These are phyloP conservation scores for Candida sonorensis DNA, from an alignment of 805 yeast genomes.

Conservation along the genomic window DNA sequence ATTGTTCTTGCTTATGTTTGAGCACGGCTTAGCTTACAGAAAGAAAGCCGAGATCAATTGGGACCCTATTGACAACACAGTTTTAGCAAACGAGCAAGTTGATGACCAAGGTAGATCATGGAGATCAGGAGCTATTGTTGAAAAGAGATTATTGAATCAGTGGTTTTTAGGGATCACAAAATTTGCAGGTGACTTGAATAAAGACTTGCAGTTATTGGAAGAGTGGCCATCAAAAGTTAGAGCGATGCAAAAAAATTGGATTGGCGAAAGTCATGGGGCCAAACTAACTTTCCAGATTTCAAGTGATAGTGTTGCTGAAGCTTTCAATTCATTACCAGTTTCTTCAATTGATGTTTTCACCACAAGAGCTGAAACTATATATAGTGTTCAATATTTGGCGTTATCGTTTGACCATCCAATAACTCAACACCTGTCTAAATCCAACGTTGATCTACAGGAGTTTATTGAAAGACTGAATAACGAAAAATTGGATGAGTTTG, in stretches of 20 bases:
- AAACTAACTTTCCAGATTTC: conserved; percentile 45
- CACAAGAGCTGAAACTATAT: conserved; percentile 84
- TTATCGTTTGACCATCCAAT: conserved; percentile 67
- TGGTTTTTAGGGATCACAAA: conserved; percentile 93
- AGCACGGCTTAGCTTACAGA: conserved; percentile 79
- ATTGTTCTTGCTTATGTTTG: conserved; percentile 65
- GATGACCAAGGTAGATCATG: conserved; percentile 87
- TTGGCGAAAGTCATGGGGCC: conserved; percentile 81
- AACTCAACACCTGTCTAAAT: conserved; percentile 31
- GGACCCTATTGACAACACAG: conserved; percentile 97
- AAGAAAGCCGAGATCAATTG: conserved; percentile 88
- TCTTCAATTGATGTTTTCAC: conserved; percentile 56
- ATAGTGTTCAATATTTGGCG: conserved; percentile 78
- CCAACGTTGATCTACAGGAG: conserved; percentile 33
- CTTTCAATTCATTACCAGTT: conserved; percentile 7
- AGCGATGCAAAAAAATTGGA: conserved; percentile 91
- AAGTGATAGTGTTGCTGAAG: too few relatives aligned
- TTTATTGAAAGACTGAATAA: conserved; percentile 38
- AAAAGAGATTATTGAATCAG: conserved; percentile 72
- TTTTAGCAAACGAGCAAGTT: conserved; percentile 93
- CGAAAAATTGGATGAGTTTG: conserved; percentile 31
- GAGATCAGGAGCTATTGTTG: conserved; percentile 96
- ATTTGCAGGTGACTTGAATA: conserved; percentile 60
- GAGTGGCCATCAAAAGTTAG: conserved; percentile 89
- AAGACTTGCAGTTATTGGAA: conserved; percentile 54